These are phyloP conservation scores for Paracorniculantispora psalliotae DNA, from an alignment of 2,329 filamentous ascomycete genomes.

Conservation along the genomic window DNA sequence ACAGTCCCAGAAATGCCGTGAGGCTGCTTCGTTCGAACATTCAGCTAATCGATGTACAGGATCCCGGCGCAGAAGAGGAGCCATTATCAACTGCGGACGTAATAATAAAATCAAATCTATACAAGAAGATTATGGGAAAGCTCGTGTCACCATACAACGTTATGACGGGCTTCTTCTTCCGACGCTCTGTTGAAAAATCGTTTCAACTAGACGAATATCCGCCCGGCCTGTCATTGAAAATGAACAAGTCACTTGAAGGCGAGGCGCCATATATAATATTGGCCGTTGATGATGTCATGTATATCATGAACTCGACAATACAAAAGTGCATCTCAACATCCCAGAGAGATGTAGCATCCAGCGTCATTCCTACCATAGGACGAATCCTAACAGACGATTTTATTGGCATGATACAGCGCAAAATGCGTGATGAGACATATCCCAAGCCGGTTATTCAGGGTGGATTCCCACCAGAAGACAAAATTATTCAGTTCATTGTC, in stretches of 20 bases:
- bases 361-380: slow-evolving; percentile 71
- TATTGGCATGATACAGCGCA: slow-evolving; percentile 92
- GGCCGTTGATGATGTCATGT: slow-evolving; percentile 98
- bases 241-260: slow-evolving; percentile 64
- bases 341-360: slow-evolving; percentile 71
- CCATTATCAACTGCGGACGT: slow-evolving; percentile 66
- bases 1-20: background rate
- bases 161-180: slow-evolving; percentile 96
- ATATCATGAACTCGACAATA: slow-evolving; percentile 90
- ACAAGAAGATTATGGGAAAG: slow-evolving; percentile 69
- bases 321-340: slow-evolving; percentile 83
- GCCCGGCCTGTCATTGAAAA: slow-evolving; percentile 69
- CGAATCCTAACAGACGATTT: slow-evolving; percentile 85
- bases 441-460: slow-evolving; percentile 75
- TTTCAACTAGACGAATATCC: slow-evolving; percentile 95
- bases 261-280: slow-evolving; percentile 90
- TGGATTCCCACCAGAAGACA: slow-evolving; percentile 79
- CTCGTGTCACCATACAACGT: slow-evolving; percentile 78
- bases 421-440: slow-evolving; percentile 95
- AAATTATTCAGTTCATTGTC: slow-evolving; percentile 83
- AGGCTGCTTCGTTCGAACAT: slow-evolving; percentile 13
- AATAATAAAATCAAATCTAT: slow-evolving; percentile 71
- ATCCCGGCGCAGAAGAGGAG: slow-evolving; percentile 47
- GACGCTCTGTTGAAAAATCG: slow-evolving; percentile 91
- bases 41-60: slow-evolving; percentile 32